A percentile compares a stretch with the other conserved stretches of the same genome.
phyloP scores from a whole-genome alignment of 305 asterid species.

The Fraxinus platypoda region DNA sequence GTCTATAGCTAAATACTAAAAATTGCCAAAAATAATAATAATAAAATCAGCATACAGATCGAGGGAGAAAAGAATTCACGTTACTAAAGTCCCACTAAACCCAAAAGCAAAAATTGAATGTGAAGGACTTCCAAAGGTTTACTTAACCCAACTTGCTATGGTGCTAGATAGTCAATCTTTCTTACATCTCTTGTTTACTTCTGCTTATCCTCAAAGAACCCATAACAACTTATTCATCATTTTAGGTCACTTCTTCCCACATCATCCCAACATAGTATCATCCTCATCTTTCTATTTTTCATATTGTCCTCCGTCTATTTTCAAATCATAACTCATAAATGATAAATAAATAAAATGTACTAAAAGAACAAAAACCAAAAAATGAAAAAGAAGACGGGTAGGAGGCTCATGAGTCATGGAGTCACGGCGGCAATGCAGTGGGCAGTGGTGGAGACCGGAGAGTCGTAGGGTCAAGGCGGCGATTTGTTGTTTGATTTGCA shows the following conservation, averaged over 20 bases:
- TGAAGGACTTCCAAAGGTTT: not conserved
- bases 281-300: not conserved
- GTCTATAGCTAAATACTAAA: not conserved
- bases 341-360: no score
- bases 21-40: not conserved
- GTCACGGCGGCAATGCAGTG: no score
- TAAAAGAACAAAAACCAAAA: no score
- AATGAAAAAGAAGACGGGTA: no score
- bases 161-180: not conserved
- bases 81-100: not conserved
- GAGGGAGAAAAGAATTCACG: not conserved
- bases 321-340: no score
- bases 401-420: no score
- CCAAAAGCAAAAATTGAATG: not conserved
- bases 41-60: not conserved
- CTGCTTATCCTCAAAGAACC: not conserved
- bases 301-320: not conserved
- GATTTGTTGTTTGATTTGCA: no score
- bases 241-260: no score
- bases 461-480: no score
- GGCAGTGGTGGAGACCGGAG: no score
- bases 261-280: no score
- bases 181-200: not conserved
- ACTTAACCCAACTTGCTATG: not conserved
- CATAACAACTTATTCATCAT: not conserved